phyloP scores from a whole-genome alignment of 2,329 filamentous ascomycete species.

The Epichloe hybrida region DNA sequence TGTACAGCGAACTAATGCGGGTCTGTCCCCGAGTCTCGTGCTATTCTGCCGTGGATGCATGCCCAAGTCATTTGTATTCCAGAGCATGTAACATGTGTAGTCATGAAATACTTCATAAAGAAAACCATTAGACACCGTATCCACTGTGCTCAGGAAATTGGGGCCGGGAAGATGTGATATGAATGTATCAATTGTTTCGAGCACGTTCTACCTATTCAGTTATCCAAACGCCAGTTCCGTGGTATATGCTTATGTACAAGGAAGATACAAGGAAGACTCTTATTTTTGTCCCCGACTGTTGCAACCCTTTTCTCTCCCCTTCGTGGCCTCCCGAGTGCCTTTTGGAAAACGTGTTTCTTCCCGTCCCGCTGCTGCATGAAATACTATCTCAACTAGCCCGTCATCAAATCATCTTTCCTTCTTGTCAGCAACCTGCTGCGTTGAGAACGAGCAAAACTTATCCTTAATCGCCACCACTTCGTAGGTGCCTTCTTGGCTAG shows the following conservation, averaged over 20 bases:
- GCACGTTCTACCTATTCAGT: constrained; percentile 6
- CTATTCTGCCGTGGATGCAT: too few relatives aligned
- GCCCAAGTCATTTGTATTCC: too few relatives aligned
- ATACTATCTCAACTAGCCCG: neutral
- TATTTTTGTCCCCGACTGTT: constrained; percentile 10
- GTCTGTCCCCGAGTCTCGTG: too few relatives aligned
- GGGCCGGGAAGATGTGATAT: too few relatives aligned
- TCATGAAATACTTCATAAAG: too few relatives aligned
- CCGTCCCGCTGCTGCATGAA: too few relatives aligned
- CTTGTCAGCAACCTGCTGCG: constrained; percentile 40
- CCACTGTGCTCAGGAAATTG: too few relatives aligned
- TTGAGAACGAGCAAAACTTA: constrained; percentile 78
- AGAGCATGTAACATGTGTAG: neutral
- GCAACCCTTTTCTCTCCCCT: constrained; percentile 14
- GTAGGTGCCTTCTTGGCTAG: constrained; percentile 90
- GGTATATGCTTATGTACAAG: constrained; percentile 15
- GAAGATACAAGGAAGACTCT: constrained; percentile 15
- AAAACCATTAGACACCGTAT: too few relatives aligned
- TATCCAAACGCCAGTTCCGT: constrained; percentile 7
- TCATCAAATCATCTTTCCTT: constrained; percentile 18
- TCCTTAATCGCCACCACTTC: constrained; percentile 96
- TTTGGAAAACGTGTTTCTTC: constrained; percentile 17
- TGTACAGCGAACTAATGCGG: too few relatives aligned
- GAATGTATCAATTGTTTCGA: neutral
- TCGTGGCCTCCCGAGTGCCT: constrained; percentile 20